Evolutionary conservation across 163 green algal species (phyloP), one percentile per base, ranked within the genome.

Genomic region (Volvox carteri): DNA sequence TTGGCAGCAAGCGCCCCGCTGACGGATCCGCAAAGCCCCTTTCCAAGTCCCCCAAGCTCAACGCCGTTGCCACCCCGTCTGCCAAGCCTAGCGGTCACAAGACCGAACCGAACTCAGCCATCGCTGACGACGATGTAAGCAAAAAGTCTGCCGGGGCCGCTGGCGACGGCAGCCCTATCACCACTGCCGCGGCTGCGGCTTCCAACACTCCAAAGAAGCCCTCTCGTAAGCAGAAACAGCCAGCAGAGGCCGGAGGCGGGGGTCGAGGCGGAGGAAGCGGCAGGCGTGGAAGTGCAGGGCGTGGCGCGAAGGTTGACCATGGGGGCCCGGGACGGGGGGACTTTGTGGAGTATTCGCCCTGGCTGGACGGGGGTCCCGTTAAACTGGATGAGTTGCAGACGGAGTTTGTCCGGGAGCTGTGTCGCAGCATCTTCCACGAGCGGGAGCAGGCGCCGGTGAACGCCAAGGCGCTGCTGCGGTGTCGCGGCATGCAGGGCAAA

Each of bases 391-490:
- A 60, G 12, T 4, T n/a, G 37, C 83, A 88, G 52, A 28, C 30
- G 35, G 83, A 33, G 0, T 88, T 88, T 48, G 52, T 88, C 48
- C 83, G 67, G 18, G 52, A 73, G 23, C 37, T 88, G 23, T 37
- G 33, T 1, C 48, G 28, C 23, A 12, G n/a, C 9, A 48, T 88
- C 18, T 21, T 54, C 48, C 0, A 4, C 6, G 37, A 37, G 23
- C 25, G 44, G 2, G 83, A 88, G 83, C 8, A 25, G 37, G 19
- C 50, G 23, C 83, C 83, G 28, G 18, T 37, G 46, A 77, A 89
- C 72, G 84, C 84, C 19, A 84, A 84, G 54, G 28, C 52, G 33
- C 72, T 89, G 52, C 33, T 84, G 35, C 52, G 54, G 12, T 84
- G 54, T 28, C 4, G 12, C n/a, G 41, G 54, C 52, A 76, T 89